Percentiles rank a stretch among this genome's conserved stretches.
These are phyloP conservation scores for Scalesia atractyloides DNA, from an alignment of 129 eudicot genomes.

Conservation along the genomic window DNA sequence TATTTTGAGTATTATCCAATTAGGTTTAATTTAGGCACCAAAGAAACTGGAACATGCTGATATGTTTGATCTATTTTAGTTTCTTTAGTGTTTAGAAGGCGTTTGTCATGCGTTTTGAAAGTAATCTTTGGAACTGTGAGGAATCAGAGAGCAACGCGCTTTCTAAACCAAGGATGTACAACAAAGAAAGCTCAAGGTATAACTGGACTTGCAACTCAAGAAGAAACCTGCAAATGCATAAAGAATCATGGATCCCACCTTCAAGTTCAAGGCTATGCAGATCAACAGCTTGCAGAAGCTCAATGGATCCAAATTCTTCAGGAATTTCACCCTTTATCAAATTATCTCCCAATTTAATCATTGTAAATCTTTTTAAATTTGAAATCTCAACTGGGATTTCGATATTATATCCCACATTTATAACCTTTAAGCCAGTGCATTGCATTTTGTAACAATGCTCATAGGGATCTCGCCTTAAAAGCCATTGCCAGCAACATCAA, in stretches of 20 bases:
- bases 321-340: constrained; percentile 68
- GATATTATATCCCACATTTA: constrained; percentile 65
- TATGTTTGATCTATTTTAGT: too few relatives aligned
- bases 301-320: constrained; percentile 70
- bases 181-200: constrained; percentile 12
- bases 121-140: too few relatives aligned
- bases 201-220: constrained; percentile 79
- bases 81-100: too few relatives aligned
- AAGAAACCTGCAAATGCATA: constrained; percentile 79
- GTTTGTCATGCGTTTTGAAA: too few relatives aligned
- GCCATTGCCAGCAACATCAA: constrained; percentile 72
- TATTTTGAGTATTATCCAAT: too few relatives aligned
- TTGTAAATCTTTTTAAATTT: constrained; percentile 48
- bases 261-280: constrained; percentile 65
- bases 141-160: too few relatives aligned
- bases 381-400: constrained; percentile 62
- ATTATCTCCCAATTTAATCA: constrained; percentile 70
- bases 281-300: constrained; percentile 77
- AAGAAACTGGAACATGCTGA: too few relatives aligned
- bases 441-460: constrained; percentile 57
- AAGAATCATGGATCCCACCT: constrained; percentile 65
- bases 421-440: constrained; percentile 56
- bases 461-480: constrained; percentile 70
- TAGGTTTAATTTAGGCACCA: too few relatives aligned
- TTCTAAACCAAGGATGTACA: not conserved